Base-by-base conservation (phyloP, 352 stramenopile genomes). In the Phytopythium aichiense region DNA sequence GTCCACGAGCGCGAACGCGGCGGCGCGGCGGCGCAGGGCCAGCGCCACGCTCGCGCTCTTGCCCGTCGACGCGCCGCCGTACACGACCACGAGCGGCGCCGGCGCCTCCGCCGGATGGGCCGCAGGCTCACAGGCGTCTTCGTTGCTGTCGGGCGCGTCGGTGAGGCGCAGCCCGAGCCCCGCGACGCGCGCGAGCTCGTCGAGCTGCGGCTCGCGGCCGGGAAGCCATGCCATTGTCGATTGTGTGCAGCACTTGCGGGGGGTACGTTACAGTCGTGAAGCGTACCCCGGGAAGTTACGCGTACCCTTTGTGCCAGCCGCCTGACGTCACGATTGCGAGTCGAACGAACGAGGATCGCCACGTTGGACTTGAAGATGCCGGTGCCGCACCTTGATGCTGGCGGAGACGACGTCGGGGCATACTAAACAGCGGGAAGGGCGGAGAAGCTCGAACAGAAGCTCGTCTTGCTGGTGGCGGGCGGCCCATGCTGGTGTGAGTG, bases 51-150 rank as follows among this genome's bases (percentile, higher is more conserved):
- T 73, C 54, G 77, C 53, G 52, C 78, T 90, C 64, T 94, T 94
- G 53, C 85, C 85, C n/a, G 81, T 87, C 13, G 83, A 91, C 30
- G 84, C 81, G 37, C 77, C 80, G 23, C 85, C 85, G 60, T 91
- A 90, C 1, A 92, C 71, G 5, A 94, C 68, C 30, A 90, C 66
- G 4, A 94, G 75, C 37, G 84, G 73, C n/a, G 72, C 60, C 48
- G 80, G 72, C 57, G 73, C 67, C 67, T 90, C 79, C 30, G n/a
- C 35, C 1, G 45, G 30, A 4, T 23, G n/a, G 23, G 4, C 13
- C 28, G 30, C 9, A 20, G 20, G 53, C 35, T 31, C 65, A 65
- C 28, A 30, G n/a, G 22, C 45, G 45, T 9, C 12, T 2, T 33
- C 7, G 35, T 8, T 40, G 6, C 35, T 7, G 35, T 7, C 12